These are phyloP conservation scores for Allium cepa DNA, from an alignment of 106 monocot species.

Conservation along the genomic window DNA sequence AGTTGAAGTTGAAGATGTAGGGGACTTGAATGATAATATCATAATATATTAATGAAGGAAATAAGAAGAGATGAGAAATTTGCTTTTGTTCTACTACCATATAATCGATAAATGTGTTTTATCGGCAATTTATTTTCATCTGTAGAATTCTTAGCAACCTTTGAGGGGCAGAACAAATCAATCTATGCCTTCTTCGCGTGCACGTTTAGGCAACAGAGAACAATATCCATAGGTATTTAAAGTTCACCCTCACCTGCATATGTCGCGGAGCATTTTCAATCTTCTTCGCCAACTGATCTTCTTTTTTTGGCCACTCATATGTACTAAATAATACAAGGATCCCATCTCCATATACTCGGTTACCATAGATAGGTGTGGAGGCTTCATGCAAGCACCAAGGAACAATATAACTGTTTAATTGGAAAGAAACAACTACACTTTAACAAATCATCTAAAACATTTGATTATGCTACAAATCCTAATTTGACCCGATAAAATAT, in stretches of 20 bases:
- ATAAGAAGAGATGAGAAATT: no score
- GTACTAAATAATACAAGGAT: slow-evolving; percentile 79
- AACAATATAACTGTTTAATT: slow-evolving; percentile 72
- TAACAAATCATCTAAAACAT: no score
- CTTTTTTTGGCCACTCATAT: slow-evolving; percentile 6
- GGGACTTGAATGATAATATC: no score
- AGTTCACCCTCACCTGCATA: slow-evolving; percentile 8
- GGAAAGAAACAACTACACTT: background rate
- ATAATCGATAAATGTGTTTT: no score
- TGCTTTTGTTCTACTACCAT: no score
- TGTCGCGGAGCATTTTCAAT: slow-evolving; percentile 19
- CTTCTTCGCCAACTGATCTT: slow-evolving; percentile 13
- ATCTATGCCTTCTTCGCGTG: no score
- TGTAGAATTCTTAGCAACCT: background rate
- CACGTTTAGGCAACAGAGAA: background rate
- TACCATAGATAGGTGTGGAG: slow-evolving; percentile 82
- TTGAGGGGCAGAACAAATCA: background rate
- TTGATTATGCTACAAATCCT: no score
- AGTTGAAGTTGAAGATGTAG: no score
- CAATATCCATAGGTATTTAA: background rate
- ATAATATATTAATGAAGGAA: no score
- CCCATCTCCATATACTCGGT: slow-evolving; percentile 98
- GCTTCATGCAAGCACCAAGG: slow-evolving; percentile 88
- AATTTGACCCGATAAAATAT: no score
- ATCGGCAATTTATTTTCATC: no score